A percentile compares a stretch with the other conserved stretches of the same genome.
phyloP scores from a whole-genome alignment of 2,329 filamentous ascomycete genomes.

The Bertia moriformis region DNA sequence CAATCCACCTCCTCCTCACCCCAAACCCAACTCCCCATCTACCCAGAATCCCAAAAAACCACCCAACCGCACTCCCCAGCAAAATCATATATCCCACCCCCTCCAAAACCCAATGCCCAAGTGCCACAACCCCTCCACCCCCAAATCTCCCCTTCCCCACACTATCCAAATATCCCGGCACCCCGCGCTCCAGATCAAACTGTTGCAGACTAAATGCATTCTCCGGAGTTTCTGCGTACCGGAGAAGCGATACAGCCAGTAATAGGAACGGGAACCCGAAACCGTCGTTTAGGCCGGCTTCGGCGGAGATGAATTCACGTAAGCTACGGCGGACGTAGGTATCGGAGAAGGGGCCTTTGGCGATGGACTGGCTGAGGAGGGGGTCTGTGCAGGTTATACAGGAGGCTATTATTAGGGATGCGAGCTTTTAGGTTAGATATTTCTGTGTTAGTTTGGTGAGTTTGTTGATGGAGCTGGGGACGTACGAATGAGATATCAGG shows the following conservation, averaged over 20 bases:
- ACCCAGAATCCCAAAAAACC: conserved; percentile 33
- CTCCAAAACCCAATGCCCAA: conserved; percentile 43
- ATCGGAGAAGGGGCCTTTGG: conserved; percentile 47
- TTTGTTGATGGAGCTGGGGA: too few relatives aligned
- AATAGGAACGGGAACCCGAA: conserved; percentile 48
- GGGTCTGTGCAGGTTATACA: conserved; percentile 49
- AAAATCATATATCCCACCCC: conserved; percentile 44
- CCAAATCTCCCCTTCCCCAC: conserved; percentile 27
- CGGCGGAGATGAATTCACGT: conserved; percentile 45
- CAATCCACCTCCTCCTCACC: conserved; percentile 32
- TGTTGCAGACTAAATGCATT: conserved; percentile 7
- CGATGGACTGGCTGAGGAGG: conserved; percentile 45
- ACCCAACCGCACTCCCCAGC: conserved; percentile 35
- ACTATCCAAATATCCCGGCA: conserved; percentile 12
- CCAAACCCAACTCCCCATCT: conserved; percentile 32
- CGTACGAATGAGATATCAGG: conserved; percentile 30
- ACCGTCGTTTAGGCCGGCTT: conserved; percentile 47
- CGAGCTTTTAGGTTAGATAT: conserved; percentile 16
- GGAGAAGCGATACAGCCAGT: conserved; percentile 39
- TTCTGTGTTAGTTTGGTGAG: not conserved
- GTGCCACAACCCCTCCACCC: conserved; percentile 31
- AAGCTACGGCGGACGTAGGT: conserved; percentile 41
- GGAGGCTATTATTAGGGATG: conserved; percentile 40
- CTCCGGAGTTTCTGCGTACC: conserved; percentile 26
- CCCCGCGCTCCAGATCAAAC: conserved; percentile 8